Conservation (phyloP, 169 alveolate genomes). For the Plasmodium gaboni region DNA sequence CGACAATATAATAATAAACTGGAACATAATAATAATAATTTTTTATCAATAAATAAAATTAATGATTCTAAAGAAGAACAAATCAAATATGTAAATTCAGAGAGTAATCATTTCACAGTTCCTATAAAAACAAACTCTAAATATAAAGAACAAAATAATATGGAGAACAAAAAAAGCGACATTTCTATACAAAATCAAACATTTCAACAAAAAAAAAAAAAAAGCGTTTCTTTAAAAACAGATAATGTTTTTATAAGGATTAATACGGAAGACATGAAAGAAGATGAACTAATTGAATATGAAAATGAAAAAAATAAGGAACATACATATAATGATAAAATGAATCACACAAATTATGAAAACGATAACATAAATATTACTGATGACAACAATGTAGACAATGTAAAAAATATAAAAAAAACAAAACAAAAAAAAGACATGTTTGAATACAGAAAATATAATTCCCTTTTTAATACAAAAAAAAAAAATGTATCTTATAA, state of each 20-base stretch:
- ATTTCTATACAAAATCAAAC: not conserved
- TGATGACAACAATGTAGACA: not conserved
- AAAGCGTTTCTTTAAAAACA: slow-evolving; percentile 10
- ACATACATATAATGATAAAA: not conserved
- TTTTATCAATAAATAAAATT: too few species aligned
- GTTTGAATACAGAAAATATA: slow-evolving; percentile 33
- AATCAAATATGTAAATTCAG: too few species aligned
- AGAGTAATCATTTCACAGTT: too few species aligned
- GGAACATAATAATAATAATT: too few species aligned
- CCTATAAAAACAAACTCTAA: not conserved
- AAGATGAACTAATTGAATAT: not conserved
- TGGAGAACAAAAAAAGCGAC: slow-evolving; percentile 2
- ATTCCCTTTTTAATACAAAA: slow-evolving; percentile 45
- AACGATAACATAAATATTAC: not conserved
- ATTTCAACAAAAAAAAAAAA: slow-evolving; percentile 1
- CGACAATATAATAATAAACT: too few species aligned
- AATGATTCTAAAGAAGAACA: too few species aligned
- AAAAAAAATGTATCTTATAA: slow-evolving; percentile 22
- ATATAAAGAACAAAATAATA: not conserved
- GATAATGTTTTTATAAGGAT: not conserved
- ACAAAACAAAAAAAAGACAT: slow-evolving; percentile 1
- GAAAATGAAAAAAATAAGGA: not conserved
- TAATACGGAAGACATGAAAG: not conserved
- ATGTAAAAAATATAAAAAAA: slow-evolving; percentile 2
- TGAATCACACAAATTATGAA: not conserved